Base-by-base conservation (phyloP, 371 early-diverging fungal species). In the Smittium culicis region DNA sequence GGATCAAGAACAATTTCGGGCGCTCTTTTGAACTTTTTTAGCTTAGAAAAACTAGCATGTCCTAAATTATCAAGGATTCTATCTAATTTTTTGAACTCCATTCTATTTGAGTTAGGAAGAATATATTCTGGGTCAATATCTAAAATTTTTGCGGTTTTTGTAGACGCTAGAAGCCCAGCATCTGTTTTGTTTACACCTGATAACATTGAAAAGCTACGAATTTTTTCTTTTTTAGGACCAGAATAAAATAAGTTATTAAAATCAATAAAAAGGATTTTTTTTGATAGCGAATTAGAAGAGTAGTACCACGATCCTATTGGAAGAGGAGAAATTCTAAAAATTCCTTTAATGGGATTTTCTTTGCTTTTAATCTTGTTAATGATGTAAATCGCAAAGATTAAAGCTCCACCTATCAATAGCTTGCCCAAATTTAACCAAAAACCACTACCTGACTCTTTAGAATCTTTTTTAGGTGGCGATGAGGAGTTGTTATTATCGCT, bases 1-100 rank as follows among this genome's bases (percentile, higher is more conserved):
- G 62, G 55, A 56, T 76, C 77, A 67, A 73, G 72, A 71, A 73
- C 70, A 8, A 73, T 75, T 34, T 76, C 77, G 11, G 68, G 67
- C 14, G 77, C 77, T 1, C 77, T 66, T 0, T 67, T 64, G 61
- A 70, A 76, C 64, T 72, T 76, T 61, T 67, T 69, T 59, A 70
- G 34, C 3, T 70, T 68, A 34, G 75, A 72, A 67, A 76, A 76
- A 3, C 66, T 31, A 45, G 29, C 35, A 11, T 8, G 17, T n/a
- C 29, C 35, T 29, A 64, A 45, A 16, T 35, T 20, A 17, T 29
- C 35, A 32, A 64, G 29, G 16, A 16, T 25, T 5, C 16, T 8
- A 28, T 64, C 65, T 35, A 64, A 25, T 2, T 45, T n/a, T 5
- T 2, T 3, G 16, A 14, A 35, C 17, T 35, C 35, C 17, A 64